Evolutionary conservation across 176 grass and related monocot genomes (phyloP).

Genomic region (Bolboschoenus planiculmis): DNA sequence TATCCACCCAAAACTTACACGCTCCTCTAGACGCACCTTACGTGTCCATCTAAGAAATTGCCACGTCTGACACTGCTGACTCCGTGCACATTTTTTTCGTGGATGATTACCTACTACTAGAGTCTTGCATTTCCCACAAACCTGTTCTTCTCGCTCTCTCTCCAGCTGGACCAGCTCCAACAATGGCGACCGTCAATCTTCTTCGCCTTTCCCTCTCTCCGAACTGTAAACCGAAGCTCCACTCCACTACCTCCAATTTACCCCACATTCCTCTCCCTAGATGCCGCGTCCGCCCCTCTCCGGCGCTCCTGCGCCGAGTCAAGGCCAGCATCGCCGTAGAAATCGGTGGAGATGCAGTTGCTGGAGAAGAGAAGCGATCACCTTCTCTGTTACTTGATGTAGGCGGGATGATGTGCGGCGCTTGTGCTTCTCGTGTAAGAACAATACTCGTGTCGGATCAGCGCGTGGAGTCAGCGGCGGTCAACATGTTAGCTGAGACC

Average conservation of each 20-base stretch:
- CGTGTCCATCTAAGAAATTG: no score
- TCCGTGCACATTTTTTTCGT: not conserved
- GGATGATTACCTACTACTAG: not conserved
- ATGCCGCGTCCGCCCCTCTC: not conserved
- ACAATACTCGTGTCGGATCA: slow-evolving; percentile 58
- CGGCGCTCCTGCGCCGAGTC: not conserved
- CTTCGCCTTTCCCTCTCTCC: slow-evolving; percentile 17
- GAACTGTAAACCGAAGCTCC: slow-evolving; percentile 3
- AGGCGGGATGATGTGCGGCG: slow-evolving; percentile 93
- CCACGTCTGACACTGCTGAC: not conserved
- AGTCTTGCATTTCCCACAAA: slow-evolving; percentile 2
- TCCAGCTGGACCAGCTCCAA: not conserved
- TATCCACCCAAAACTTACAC: not conserved
- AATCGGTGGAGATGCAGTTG: slow-evolving; percentile 10
- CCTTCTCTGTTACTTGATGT: slow-evolving; percentile 71
- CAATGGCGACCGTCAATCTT: slow-evolving; percentile 42
- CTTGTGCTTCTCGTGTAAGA: slow-evolving; percentile 79
- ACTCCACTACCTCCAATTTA: not conserved
- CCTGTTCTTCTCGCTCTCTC: not conserved
- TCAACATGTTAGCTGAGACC: slow-evolving; percentile 87
- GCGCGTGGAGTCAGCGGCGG: slow-evolving; percentile 60
- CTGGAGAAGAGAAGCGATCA: not conserved
- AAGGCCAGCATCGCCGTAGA: slow-evolving; percentile 32
- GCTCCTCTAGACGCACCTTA: not conserved
- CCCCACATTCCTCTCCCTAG: not conserved